Percentiles rank a stretch among this genome's conserved stretches.
phyloP scores from a whole-genome alignment of 2,329 filamentous ascomycete genomes.

The Ceratocystiopsis minuta region DNA sequence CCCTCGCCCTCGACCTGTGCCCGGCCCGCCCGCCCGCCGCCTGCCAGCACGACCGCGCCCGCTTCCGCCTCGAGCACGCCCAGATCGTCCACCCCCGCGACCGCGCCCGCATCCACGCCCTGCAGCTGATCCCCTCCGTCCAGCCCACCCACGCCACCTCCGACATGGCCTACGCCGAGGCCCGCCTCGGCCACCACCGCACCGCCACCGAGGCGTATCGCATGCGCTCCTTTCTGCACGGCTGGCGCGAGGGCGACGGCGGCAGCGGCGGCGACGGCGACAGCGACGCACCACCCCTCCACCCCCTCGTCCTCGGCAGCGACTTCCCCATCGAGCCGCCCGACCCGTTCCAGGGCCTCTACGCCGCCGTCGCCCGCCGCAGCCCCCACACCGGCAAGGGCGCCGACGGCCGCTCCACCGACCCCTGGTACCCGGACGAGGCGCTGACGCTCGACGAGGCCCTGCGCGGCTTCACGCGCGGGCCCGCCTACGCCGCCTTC shows the following conservation, averaged over 20 bases:
- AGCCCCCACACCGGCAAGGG: conserved; percentile 38
- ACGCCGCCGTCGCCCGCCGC: conserved; percentile 45
- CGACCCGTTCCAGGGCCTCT: conserved; percentile 49
- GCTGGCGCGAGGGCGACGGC: no score
- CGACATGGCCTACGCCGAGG: conserved; percentile 49
- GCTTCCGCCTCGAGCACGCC: conserved; percentile 52
- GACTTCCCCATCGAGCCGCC: conserved; percentile 58
- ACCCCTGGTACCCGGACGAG: conserved; percentile 43
- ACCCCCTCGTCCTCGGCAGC: conserved; percentile 35
- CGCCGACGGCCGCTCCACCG: conserved; percentile 25
- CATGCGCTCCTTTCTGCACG: conserved; percentile 40
- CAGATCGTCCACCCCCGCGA: conserved; percentile 53
- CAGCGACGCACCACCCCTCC: background rate
- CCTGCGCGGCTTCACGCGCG: conserved; percentile 41
- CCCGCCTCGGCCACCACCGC: conserved; percentile 37
- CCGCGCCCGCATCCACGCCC: conserved; percentile 36
- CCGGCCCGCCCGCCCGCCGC: conserved; percentile 21
- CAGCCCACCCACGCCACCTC: conserved; percentile 57
- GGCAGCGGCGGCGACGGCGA: conserved; percentile 15
- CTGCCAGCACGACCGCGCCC: conserved; percentile 12
- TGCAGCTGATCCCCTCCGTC: conserved; percentile 49
- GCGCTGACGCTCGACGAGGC: conserved; percentile 40
- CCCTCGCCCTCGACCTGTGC: conserved; percentile 32
- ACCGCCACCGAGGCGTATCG: conserved; percentile 42
- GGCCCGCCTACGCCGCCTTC: conserved; percentile 40